Evolutionary conservation across 2,329 filamentous ascomycete species (phyloP).

Genomic region (Lecanicillium sp.): DNA sequence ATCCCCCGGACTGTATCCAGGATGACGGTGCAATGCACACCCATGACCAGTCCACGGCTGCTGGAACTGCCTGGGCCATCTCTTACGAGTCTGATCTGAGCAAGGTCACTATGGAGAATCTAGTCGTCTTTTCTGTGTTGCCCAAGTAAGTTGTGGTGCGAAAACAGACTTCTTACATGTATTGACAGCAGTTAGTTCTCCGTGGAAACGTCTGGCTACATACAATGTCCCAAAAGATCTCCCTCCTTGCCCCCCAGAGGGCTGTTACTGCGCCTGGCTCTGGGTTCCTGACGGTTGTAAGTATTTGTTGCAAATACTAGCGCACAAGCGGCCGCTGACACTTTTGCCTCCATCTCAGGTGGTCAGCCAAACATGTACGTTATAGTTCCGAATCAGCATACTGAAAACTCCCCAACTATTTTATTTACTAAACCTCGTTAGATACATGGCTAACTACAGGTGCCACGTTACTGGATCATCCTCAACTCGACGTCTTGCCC

Average conservation of each 20-base stretch:
- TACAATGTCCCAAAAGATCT: constrained; percentile 16
- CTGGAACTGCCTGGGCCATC: constrained; percentile 42
- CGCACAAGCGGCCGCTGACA: constrained; percentile 11
- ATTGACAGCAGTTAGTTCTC: constrained; percentile 13
- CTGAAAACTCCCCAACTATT: neutral
- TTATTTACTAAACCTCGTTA: neutral
- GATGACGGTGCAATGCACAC: constrained; percentile 39
- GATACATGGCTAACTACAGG: constrained; percentile 39
- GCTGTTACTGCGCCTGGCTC: constrained; percentile 19
- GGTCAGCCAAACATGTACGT: constrained; percentile 17
- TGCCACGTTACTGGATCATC: constrained; percentile 35
- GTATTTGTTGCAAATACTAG: too few relatives aligned
- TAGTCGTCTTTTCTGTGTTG: constrained; percentile 41
- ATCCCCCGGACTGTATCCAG: constrained; percentile 17
- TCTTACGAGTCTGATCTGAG: constrained; percentile 38
- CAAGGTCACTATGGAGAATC: constrained; percentile 40
- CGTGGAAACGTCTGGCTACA: constrained; percentile 14
- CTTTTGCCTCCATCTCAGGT: too few relatives aligned
- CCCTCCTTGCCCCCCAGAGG: constrained; percentile 13
- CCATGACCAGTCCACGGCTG: constrained; percentile 31
- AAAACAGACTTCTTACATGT: neutral
- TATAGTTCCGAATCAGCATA: neutral
- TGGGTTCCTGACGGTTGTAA: constrained; percentile 16
- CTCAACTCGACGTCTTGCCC: constrained; percentile 26
- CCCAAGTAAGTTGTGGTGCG: constrained; percentile 25